Percentiles rank a stretch among this genome's conserved stretches.
phyloP scores from a whole-genome alignment of 2,329 filamentous ascomycete species.

The Ambrosiella beaveri region DNA sequence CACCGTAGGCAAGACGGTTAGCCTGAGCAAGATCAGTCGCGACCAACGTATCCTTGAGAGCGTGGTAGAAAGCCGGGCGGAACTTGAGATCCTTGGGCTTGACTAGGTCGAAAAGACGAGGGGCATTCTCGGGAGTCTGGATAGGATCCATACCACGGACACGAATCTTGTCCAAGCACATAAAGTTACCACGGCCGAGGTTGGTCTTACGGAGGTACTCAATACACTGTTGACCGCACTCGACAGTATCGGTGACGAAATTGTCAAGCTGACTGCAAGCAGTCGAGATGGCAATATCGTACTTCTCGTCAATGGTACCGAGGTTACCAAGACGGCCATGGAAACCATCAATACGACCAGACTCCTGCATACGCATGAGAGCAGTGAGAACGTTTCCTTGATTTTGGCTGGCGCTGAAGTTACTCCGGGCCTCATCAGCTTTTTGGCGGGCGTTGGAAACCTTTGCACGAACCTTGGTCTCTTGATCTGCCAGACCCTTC shows the following conservation, averaged over 20 bases:
- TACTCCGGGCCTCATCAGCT: slow-evolving; percentile 87
- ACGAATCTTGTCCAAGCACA: slow-evolving; percentile 77
- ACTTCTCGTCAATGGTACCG: slow-evolving; percentile 81
- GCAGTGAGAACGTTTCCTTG: slow-evolving; percentile 84
- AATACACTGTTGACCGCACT: slow-evolving; percentile 93
- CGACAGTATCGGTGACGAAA: slow-evolving; percentile 90
- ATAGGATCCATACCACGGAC: slow-evolving; percentile 62
- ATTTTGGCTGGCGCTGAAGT: slow-evolving; percentile 74
- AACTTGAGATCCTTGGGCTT: slow-evolving; percentile 78
- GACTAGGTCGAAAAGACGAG: slow-evolving; percentile 82
- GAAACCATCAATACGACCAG: slow-evolving; percentile 91
- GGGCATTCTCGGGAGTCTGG: slow-evolving; percentile 79
- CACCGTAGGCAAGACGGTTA: slow-evolving; percentile 90
- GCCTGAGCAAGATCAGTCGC: slow-evolving; percentile 87
- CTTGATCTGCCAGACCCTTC: slow-evolving; percentile 53
- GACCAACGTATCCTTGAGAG: slow-evolving; percentile 87
- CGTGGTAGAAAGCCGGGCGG: slow-evolving; percentile 81
- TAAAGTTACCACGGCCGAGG: slow-evolving; percentile 89
- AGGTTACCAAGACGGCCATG: slow-evolving; percentile 89
- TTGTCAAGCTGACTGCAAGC: slow-evolving; percentile 85
- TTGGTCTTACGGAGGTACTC: slow-evolving; percentile 97
- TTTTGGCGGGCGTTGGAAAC: slow-evolving; percentile 84
- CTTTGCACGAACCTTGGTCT: slow-evolving; percentile 66
- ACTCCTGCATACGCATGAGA: slow-evolving; percentile 87
- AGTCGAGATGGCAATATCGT: slow-evolving; percentile 95